Conservation (phyloP, 2,329 filamentous ascomycete genomes). For the Helotiales sp. region DNA sequence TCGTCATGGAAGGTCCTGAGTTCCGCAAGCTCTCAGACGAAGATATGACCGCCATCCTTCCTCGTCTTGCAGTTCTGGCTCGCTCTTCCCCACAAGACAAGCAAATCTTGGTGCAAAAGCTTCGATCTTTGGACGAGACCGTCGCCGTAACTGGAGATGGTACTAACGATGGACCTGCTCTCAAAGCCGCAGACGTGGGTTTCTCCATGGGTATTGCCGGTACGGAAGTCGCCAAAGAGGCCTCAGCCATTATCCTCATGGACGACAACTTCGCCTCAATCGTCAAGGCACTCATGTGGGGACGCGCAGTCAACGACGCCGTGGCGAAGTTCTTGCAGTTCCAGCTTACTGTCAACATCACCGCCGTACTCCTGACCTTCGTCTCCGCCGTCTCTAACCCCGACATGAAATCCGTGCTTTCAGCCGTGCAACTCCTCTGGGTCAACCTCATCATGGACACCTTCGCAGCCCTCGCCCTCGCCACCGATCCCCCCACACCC, state of each 20-base stretch:
- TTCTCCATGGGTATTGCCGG: slow-evolving; percentile 72
- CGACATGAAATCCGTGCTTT: slow-evolving; percentile 70
- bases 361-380: slow-evolving; percentile 76
- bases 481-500: slow-evolving; percentile 73
- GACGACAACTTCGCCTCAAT: slow-evolving; percentile 68
- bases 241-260: slow-evolving; percentile 65
- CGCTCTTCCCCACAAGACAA: slow-evolving; percentile 74
- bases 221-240: slow-evolving; percentile 67
- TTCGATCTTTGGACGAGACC: slow-evolving; percentile 68
- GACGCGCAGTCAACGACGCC: slow-evolving; percentile 60
- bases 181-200: slow-evolving; percentile 69
- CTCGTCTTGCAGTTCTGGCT: slow-evolving; percentile 69
- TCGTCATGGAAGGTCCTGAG: slow-evolving; percentile 71
- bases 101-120: slow-evolving; percentile 63
- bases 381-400: slow-evolving; percentile 70
- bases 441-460: slow-evolving; percentile 87
- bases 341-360: slow-evolving; percentile 78
- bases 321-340: slow-evolving; percentile 60
- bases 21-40: slow-evolving; percentile 65
- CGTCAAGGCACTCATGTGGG: slow-evolving; percentile 66
- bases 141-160: slow-evolving; percentile 71
- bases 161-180: slow-evolving; percentile 68
- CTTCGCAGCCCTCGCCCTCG: slow-evolving; percentile 75
- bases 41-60: slow-evolving; percentile 63
- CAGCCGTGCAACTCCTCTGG: slow-evolving; percentile 79